A percentile compares a stretch with the other conserved stretches of the same genome.
These are phyloP conservation scores for Aspergillus heteromorphus DNA, from an alignment of 495 filamentous ascomycete genomes.

Conservation along the genomic window DNA sequence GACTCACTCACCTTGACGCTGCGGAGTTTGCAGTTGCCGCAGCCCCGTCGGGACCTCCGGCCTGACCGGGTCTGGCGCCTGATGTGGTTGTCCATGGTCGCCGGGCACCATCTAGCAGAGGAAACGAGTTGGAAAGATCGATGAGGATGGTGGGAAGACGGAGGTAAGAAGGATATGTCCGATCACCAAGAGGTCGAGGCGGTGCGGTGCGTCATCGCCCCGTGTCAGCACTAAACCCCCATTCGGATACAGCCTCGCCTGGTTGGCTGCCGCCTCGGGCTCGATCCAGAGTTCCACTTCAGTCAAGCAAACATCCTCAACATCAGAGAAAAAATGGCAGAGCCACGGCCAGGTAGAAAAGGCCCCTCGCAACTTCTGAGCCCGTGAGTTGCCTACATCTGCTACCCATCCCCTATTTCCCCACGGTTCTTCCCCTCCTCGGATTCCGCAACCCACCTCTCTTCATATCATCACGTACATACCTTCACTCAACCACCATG, in stretches of 20 bases:
- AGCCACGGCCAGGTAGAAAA: no score
- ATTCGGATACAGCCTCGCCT: not conserved
- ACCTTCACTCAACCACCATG: not conserved
- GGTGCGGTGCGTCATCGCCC: not conserved
- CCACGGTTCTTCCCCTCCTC: no score
- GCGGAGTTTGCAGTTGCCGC: not conserved
- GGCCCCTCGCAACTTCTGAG: no score
- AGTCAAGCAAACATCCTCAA: no score
- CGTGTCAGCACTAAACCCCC: not conserved
- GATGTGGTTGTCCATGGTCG: not conserved
- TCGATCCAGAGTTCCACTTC: no score
- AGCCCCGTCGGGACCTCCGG: not conserved
- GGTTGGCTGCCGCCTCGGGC: not conserved
- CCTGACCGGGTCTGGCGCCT: not conserved
- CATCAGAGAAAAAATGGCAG: no score
- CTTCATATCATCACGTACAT: not conserved
- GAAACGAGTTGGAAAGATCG: no score
- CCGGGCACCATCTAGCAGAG: not conserved
- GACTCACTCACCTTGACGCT: not conserved
- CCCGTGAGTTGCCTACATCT: no score
- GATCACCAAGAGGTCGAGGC: no score
- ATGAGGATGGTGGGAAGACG: no score
- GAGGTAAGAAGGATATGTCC: no score
- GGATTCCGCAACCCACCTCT: not conserved
- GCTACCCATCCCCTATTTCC: no score